These are phyloP conservation scores for Malus orientalis DNA, from an alignment of 306 rosid species.

Conservation along the genomic window DNA sequence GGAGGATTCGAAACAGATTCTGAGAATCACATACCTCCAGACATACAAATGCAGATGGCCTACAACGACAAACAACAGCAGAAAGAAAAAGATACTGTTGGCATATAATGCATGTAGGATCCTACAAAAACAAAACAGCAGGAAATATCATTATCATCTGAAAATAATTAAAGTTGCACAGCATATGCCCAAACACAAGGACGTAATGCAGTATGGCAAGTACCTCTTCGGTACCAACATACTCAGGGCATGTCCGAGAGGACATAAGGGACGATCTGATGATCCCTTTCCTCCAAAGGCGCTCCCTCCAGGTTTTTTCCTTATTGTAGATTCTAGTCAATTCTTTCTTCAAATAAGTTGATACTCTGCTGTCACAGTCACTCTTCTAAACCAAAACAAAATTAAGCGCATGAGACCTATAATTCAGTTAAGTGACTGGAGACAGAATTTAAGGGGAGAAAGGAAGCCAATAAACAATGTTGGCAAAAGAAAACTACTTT, in stretches of 20 bases:
- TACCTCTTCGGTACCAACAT: conserved; percentile 93
- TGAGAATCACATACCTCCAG: conserved; percentile 61
- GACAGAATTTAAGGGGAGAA: neutral
- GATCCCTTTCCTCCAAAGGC: conserved; percentile 82
- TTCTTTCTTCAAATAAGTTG: conserved; percentile 74
- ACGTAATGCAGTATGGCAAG: neutral
- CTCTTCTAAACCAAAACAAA: conserved; percentile 38
- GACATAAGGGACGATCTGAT: conserved; percentile 63
- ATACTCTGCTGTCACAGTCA: conserved; percentile 48
- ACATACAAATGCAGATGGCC: conserved; percentile 78
- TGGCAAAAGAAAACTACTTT: neutral
- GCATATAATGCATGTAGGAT: conserved; percentile 84
- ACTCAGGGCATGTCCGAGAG: conserved; percentile 62
- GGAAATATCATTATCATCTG: conserved; percentile 10
- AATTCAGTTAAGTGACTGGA: neutral
- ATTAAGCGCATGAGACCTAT: conserved; percentile 17
- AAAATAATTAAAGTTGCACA: conserved; percentile 7
- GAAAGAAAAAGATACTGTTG: conserved; percentile 92
- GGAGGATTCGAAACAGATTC: neutral
- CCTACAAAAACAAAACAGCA: conserved; percentile 43
- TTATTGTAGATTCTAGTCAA: conserved; percentile 49
- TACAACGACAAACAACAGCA: conserved; percentile 75
- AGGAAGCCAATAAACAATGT: neutral
- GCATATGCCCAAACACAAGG: neutral
- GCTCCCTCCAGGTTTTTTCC: conserved; percentile 81